Conservation (phyloP, 805 yeast species). For the Candida caryicola region DNA sequence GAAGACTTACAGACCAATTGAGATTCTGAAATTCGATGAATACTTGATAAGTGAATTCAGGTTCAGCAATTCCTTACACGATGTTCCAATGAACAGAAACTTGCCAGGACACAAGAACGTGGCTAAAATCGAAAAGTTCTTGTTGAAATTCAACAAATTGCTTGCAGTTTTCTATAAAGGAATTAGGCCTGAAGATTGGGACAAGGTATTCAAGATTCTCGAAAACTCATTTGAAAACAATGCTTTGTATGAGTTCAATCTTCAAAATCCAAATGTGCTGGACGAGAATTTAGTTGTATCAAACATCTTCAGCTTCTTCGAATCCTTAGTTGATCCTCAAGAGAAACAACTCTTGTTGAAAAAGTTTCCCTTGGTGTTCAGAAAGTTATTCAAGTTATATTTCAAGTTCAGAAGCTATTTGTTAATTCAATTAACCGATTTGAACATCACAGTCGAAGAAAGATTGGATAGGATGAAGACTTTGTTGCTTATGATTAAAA, state of each 20-base stretch:
- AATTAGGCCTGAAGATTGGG: slow-evolving; percentile 72
- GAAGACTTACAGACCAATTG: slow-evolving; percentile 63
- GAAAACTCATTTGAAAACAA: slow-evolving; percentile 65
- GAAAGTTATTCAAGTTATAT: slow-evolving; percentile 64
- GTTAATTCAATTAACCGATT: slow-evolving; percentile 61
- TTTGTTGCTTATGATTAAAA: slow-evolving; percentile 60
- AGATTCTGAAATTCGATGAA: slow-evolving; percentile 37
- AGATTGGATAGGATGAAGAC: slow-evolving; percentile 70
- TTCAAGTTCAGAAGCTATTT: slow-evolving; percentile 63
- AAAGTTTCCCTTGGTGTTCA: slow-evolving; percentile 67
- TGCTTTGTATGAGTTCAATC: slow-evolving; percentile 55
- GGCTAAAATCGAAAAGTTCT: slow-evolving; percentile 55
- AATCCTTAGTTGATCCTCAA: slow-evolving; percentile 50
- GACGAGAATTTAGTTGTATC: slow-evolving; percentile 61
- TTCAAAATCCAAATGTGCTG: slow-evolving; percentile 34
- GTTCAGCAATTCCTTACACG: slow-evolving; percentile 39
- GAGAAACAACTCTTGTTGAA: slow-evolving; percentile 34
- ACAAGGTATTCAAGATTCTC: slow-evolving; percentile 65
- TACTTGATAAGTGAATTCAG: slow-evolving; percentile 40
- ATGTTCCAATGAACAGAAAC: slow-evolving; percentile 47
- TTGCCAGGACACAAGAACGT: slow-evolving; percentile 45
- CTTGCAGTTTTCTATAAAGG: slow-evolving; percentile 55
- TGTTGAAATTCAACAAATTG: slow-evolving; percentile 61
- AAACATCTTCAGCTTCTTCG: slow-evolving; percentile 69
- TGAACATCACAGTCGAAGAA: slow-evolving; percentile 51